Evolutionary conservation across 208 protist species (phyloP), one percentile per base, ranked within the genome.

Genomic region (Crithidia sp.): DNA sequence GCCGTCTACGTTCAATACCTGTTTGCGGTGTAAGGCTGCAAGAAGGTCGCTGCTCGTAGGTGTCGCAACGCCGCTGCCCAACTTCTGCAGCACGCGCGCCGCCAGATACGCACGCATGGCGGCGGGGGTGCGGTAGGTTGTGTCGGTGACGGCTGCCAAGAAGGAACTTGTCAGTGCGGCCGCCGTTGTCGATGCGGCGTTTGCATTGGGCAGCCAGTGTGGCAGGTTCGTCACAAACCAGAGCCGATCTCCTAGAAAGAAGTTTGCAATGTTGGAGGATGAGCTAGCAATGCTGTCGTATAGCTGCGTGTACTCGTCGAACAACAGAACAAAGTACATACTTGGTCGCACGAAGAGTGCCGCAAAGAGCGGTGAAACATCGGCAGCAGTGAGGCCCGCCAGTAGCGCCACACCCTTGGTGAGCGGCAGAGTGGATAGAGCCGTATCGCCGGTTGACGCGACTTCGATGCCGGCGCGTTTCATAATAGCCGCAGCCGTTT

Each of bases 21-120:
- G 71, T 12, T 28, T 7, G 5, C 14, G 17, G 54, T 76, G 69
- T 14, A 76, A 37, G 13, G 44, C 40, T 14, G 63, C 53, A 8
- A 45, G 12, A 12, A 76, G 63, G 14, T 28, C 71, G 45, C 41
- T 7, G 9, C 19, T 47, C 0, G 62, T 43, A 10, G 63, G 71
- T 2, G 2, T 36, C 5, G 28, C 9, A 28, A 36, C 55, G 12
- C 60, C 36, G 63, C 59, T 53, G 52, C 55, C 66, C 47, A 76
- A 0, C 56, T 58, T 40, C 43, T 49, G 57, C 61, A 76, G 56
- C 64, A 60, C 71, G 56, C 71, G 71, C 13, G 60, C 19, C 17
- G 71, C 71, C 37, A 76, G 54, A 49, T 70, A 76, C 13, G 63
- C 45, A 36, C 71, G 56, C 71, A 76, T 54, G 13, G 64, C 58